Base-by-base conservation (phyloP, 345 rosid species). In the Eucalyptus camaldulensis region DNA sequence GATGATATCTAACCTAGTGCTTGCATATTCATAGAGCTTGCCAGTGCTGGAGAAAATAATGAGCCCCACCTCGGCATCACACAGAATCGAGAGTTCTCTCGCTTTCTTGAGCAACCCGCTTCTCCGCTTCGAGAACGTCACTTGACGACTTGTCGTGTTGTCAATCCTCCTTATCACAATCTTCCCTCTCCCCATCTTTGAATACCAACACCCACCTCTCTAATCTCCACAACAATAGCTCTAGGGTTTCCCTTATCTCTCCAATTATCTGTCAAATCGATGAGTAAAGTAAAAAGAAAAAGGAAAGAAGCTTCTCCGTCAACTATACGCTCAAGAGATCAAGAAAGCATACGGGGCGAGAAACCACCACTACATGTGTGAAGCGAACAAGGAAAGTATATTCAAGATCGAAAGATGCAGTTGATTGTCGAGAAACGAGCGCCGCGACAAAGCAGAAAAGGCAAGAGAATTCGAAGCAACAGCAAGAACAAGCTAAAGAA, bases 141-240 rank as follows among this genome's bases (percentile, higher is more conserved):
- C 95, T 86, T 95, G 96, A 86, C 96, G 90, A 50, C 92, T 94
- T 3, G 96, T 93, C 47, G 95, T 89, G 86, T 95, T 93, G 33
- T 95, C 96, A 51, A 95, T 94, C 91, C 96, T 92, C 19, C 90
- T 88, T 33, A 95, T 93, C 89, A 85, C 92, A 86, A 94, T 94
- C 93, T 95, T 95, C 24, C 96, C 96, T 60, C 96, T 93, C 49
- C 96, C 96, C 96, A 95, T 95, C 86, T 72, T 72, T 80, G 8
- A 43, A 8, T 7, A 56, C 58, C 58, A 83, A n/a, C 7, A 51
- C 43, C 53, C n/a, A 37, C 83, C 83, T 76, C 83, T 76, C 47
- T 9, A 24, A 60, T 60, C 49, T 1, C 17, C 2, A 31, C 69
- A 14, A 54, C 8, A 51, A 37, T 12, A 33, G 43, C 44, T 80